Evolutionary conservation across 768 basidiomycete genomes (phyloP).

Genomic region (Amylocystis lapponica): DNA sequence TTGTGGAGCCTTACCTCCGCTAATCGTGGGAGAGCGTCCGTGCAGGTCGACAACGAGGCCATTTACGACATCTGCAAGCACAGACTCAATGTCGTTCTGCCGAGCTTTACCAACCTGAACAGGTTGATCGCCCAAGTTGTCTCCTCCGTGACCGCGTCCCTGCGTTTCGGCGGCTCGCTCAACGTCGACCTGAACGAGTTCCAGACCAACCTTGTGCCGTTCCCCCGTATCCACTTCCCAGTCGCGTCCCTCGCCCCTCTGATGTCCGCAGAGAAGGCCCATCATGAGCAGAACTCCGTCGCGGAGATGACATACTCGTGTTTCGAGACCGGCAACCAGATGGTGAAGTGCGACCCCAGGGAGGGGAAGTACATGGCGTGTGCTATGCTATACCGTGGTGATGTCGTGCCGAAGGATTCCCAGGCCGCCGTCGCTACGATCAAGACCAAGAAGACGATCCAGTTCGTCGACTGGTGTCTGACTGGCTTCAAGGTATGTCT

Average conservation of each 20-base stretch:
- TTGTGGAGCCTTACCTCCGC: too few species aligned
- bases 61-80: conserved; percentile 99
- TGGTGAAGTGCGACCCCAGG: conserved; percentile 95
- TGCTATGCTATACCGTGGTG: conserved; percentile 88
- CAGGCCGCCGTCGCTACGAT: conserved; percentile 89
- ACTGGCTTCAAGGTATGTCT: conserved; percentile 83
- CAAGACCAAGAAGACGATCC: conserved; percentile 97
- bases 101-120: conserved; percentile 92
- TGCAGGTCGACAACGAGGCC: conserved; percentile 94
- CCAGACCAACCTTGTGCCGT: conserved; percentile 97
- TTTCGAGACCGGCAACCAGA: conserved; percentile 95
- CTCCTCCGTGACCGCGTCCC: conserved; percentile 93
- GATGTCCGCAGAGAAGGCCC: conserved; percentile 91
- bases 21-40: too few species aligned
- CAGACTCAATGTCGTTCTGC: conserved; percentile 77
- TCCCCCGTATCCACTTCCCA: conserved; percentile 99
- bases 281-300: conserved; percentile 95
- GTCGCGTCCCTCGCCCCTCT: conserved; percentile 94
- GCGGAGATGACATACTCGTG: conserved; percentile 98
- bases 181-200: conserved; percentile 98
- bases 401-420: conserved; percentile 95
- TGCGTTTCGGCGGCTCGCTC: conserved; percentile 94
- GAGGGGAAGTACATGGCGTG: conserved; percentile 99
- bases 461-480: conserved; percentile 97
- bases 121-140: conserved; percentile 97